These are phyloP conservation scores for Galerina marginata DNA, from an alignment of 768 basidiomycete species.

Conservation along the genomic window DNA sequence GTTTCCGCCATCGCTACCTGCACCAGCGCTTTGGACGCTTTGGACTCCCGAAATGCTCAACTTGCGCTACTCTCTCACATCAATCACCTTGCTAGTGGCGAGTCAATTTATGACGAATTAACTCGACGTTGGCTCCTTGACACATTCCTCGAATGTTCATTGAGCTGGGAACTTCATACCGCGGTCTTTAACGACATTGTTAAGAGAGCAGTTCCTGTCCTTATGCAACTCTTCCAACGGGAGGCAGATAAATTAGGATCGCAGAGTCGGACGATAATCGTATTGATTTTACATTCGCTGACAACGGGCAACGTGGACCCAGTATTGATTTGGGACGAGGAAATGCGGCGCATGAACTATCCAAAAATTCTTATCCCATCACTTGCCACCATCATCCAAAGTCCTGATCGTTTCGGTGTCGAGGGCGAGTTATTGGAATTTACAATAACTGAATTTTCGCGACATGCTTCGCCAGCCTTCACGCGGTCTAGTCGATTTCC, in stretches of 20 bases:
- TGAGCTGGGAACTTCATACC: conserved; percentile 43
- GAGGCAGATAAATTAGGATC: conserved; percentile 33
- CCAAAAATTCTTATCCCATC: conserved; percentile 38
- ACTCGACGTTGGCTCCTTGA: conserved; percentile 45
- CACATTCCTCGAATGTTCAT: conserved; percentile 41
- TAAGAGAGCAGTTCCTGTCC: conserved; percentile 38
- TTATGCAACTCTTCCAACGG: conserved; percentile 38
- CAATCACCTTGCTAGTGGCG: conserved; percentile 34
- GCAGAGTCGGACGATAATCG: conserved; percentile 34
- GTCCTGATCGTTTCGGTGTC: conserved; percentile 37
- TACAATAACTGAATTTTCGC: conserved; percentile 37
- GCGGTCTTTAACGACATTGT: conserved; percentile 41
- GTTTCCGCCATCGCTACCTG: conserved; percentile 42
- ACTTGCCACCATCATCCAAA: conserved; percentile 36
- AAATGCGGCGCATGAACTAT: conserved; percentile 34
- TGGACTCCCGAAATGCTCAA: conserved; percentile 40
- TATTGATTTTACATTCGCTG: conserved; percentile 36
- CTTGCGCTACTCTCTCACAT: conserved; percentile 41
- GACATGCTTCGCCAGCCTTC: conserved; percentile 37
- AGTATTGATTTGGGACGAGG: conserved; percentile 31
- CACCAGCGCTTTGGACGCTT: conserved; percentile 38
- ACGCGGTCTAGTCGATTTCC: conserved; percentile 35
- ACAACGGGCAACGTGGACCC: conserved; percentile 33
- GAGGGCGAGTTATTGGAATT: conserved; percentile 36
- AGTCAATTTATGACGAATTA: conserved; percentile 34